Conservation (phyloP, 139 green algal species). For the Diplosphaera chodatii region DNA sequence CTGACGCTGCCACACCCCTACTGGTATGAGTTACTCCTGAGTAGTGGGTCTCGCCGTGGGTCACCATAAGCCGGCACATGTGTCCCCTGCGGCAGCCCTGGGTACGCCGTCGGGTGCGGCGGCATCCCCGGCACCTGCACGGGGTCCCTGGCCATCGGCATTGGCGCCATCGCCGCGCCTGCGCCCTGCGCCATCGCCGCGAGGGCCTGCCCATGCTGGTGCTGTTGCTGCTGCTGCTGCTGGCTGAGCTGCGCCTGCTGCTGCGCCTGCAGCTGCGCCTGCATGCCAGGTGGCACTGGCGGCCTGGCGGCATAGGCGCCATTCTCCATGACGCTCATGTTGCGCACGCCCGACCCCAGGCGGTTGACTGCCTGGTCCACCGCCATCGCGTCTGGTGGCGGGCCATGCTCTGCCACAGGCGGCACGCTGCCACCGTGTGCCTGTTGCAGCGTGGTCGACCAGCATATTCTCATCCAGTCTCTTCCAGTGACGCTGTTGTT, state of each 20-base stretch:
- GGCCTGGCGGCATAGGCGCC: neutral
- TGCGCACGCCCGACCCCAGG: slow-evolving; percentile 18
- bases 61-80: neutral
- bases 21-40: neutral
- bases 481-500: too few species aligned
- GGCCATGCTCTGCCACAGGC: neutral
- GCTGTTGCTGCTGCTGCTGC: neutral
- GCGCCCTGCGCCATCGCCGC: too few species aligned
- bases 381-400: slow-evolving; percentile 1
- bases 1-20: too few species aligned
- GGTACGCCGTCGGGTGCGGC: neutral
- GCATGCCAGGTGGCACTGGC: neutral
- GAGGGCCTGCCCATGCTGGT: neutral
- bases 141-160: too few species aligned
- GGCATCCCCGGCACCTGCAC: neutral
- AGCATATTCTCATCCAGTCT: too few species aligned
- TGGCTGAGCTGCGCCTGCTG: slow-evolving; percentile 7
- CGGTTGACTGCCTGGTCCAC: slow-evolving; percentile 7
- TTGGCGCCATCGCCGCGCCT: too few species aligned
- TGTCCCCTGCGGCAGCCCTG: too few species aligned
- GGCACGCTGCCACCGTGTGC: slow-evolving; percentile 7
- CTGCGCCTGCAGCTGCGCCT: neutral
- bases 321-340: slow-evolving; percentile 26
- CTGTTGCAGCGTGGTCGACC: too few species aligned
- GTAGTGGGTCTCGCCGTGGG: neutral